A percentile compares a stretch with the other conserved stretches of the same genome.
Conservation (phyloP, 257 asterid genomes). For the Scutellaria galericulata region DNA sequence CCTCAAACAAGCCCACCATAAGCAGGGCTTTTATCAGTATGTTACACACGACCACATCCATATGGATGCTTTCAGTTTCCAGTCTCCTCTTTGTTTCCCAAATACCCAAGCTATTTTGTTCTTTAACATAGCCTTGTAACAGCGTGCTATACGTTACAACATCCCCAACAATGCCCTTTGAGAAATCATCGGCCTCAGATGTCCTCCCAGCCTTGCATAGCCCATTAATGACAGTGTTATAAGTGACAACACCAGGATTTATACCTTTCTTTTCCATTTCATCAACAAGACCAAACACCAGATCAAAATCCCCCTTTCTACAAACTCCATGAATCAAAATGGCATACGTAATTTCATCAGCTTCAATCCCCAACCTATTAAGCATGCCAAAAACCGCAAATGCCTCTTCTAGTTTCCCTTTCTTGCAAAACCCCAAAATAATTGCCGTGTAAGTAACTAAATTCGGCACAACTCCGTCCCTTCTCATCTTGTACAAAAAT, state of each 20-base stretch:
- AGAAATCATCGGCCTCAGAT: slow-evolving; percentile 66
- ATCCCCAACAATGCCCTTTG: slow-evolving; percentile 65
- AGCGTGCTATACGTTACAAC: slow-evolving; percentile 69
- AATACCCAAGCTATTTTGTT: slow-evolving; percentile 59
- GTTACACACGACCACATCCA: slow-evolving; percentile 73
- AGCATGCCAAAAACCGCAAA: slow-evolving; percentile 60
- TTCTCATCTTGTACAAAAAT: slow-evolving; percentile 70
- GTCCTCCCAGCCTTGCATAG: slow-evolving; percentile 81
- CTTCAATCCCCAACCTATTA: slow-evolving; percentile 54
- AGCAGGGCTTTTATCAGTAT: slow-evolving; percentile 71
- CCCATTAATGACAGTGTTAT: slow-evolving; percentile 78
- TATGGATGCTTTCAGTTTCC: slow-evolving; percentile 54
- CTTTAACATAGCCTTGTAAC: slow-evolving; percentile 71
- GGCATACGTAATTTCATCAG: slow-evolving; percentile 76
- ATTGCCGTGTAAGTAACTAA: slow-evolving; percentile 74
- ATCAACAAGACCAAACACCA: slow-evolving; percentile 59
- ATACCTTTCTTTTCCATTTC: slow-evolving; percentile 75
- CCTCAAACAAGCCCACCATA: slow-evolving; percentile 81
- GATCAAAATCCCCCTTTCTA: slow-evolving; percentile 59
- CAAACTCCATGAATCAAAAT: slow-evolving; percentile 76
- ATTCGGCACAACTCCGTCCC: slow-evolving; percentile 67
- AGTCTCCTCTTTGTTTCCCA: slow-evolving; percentile 58
- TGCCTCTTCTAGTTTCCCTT: slow-evolving; percentile 79
- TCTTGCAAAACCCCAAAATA: slow-evolving; percentile 79
- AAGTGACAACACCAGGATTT: slow-evolving; percentile 65